Base-by-base conservation (phyloP, 495 filamentous ascomycete genomes). In the Penicillium longicatenatum region DNA sequence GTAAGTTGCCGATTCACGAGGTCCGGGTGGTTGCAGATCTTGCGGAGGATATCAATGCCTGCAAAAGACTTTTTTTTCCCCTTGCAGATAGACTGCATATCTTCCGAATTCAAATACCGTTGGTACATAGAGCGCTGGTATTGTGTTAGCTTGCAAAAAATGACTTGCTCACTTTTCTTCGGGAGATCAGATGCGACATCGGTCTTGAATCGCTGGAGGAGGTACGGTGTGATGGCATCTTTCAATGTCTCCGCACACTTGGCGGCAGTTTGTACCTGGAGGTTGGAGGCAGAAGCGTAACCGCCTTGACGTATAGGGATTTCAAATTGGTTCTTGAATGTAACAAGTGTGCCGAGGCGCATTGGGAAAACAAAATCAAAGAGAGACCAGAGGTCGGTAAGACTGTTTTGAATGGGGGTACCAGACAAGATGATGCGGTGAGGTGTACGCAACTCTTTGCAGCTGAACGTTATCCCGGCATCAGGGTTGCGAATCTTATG, bases 401-500 rank as follows among this genome's bases (percentile, higher is more conserved):
- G 80, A 61, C 97, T 97, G 68, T 98, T 98, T 72, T 98, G 94
- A 80, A 98, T 96, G 1, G 94, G 94, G 1, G 94, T 98, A 8
- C 94, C 94, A 0, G 94, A 97, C 6, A 98, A 78, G 57, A 98
- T 98, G 50, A 98, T 79, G 24, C 94, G 86, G 67, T 98, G 93
- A 4, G 86, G 80, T 7, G 94, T 98, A 31, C 86, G 81, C 14
- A 98, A 79, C 64, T 95, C 89, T 68, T 98, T 98, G 80, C 90
- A 96, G 63, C 90, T 88, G 47, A 97, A 89, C 0, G 94, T 96
- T 54, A 97, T 92, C 0, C 84, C 86, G 4, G 93, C 89, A 65
- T 98, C 92, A 2, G 94, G 94, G 66, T 98, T 98, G 20, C 93
- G 86, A 59, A 98, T 98, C 73, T 96, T 97, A 73, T 98, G 94